Base-by-base conservation (phyloP, 1,139 yeast genomes). In the Candida sp. region DNA sequence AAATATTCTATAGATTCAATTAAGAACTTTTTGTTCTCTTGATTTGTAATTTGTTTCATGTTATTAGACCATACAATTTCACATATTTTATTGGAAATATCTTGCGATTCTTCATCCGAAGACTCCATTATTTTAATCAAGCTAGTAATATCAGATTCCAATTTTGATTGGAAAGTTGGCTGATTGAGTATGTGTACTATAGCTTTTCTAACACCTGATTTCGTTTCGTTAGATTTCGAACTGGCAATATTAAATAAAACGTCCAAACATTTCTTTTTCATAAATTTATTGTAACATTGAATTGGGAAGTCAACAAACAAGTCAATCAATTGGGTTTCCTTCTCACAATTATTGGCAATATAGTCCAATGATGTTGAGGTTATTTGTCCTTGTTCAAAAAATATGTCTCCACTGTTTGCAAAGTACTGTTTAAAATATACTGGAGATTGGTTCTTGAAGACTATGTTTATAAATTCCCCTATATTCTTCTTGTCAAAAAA, bases 131-230 rank as follows among this genome's bases (percentile, higher is more conserved):
- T 35, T n/a, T 49, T 41, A 5, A 61, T 35, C 1, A 70, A 47
- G 1, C 48, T 45, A 0, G 55, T 43, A 36, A 73, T 53, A 32
- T 79, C 68, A 0, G 66, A 61, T 55, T 83, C 88, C 15, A 82
- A 49, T 0, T 51, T 50, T 0, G 87, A 75, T 49, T 66, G 79
- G 51, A 68, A 75, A 0, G 86, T 73, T 5, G 86, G 84, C 6
- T 70, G 64, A 2, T 52, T 46, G 15, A 81, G 53, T 21, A 81
- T 51, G 45, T 75, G 73, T 4, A 51, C 36, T 9, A 79, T 51
- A n/a, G 34, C 33, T 6, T 9, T 25, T 37, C 39, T 27, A 4
- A 61, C 45, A 4, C 38, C 38, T 36, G 61, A 49, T 1, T 56
- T 40, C 0, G 58, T 35, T 1, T 34, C 19, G 22, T 35, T 19